These are phyloP conservation scores for Bimuria novae-zelandiae DNA, from an alignment of 2,329 filamentous ascomycete genomes.

Conservation along the genomic window DNA sequence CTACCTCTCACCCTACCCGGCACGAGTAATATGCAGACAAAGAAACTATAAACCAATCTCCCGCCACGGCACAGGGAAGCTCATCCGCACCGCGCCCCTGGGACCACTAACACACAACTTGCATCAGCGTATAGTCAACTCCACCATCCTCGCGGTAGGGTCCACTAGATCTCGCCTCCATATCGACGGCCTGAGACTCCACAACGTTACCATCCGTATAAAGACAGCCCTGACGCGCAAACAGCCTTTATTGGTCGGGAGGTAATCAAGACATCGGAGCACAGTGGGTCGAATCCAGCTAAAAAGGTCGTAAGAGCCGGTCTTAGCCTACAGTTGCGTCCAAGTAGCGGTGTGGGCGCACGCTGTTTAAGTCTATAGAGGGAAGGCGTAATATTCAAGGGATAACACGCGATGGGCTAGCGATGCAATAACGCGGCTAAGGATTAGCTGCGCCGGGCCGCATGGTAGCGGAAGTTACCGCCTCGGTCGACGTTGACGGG, in stretches of 20 bases:
- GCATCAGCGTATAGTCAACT: neutral
- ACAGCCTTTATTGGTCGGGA: neutral
- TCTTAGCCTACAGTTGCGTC: neutral
- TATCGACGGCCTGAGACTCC: neutral
- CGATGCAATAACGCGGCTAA: neutral
- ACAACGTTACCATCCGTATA: neutral
- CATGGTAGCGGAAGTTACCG: neutral
- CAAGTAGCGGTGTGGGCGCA: constrained; percentile 8
- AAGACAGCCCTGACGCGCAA: no score
- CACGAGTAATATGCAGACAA: no score
- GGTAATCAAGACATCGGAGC: neutral
- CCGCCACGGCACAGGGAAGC: neutral
- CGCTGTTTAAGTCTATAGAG: neutral
- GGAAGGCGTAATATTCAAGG: neutral
- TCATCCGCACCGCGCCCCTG: neutral
- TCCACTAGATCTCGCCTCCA: neutral
- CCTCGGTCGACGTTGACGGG: neutral
- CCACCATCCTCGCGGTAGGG: neutral
- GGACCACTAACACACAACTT: neutral
- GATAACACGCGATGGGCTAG: neutral
- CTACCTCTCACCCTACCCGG: no score
- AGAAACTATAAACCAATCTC: neutral
- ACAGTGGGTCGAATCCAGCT: neutral
- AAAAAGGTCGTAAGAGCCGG: neutral
- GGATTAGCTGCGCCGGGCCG: neutral